Evolutionary conservation across 2,329 filamentous ascomycete species (phyloP), one percentile per base, ranked within the genome.

Genomic region (Paramyrothecium sp.): DNA sequence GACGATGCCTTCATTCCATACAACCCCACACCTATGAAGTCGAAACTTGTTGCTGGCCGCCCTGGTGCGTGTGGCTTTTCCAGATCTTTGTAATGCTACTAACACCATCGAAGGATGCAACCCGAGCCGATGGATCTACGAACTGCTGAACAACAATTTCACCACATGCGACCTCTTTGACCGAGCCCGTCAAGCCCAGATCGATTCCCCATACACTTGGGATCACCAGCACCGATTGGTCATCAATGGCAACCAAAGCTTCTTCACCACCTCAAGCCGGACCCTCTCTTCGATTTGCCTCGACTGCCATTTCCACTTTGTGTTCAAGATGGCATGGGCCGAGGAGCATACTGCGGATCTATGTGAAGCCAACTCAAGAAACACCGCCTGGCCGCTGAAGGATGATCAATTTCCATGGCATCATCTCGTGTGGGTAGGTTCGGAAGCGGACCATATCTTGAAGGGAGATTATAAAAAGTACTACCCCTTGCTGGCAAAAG

Each of bases 241-340:
- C 17, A 69, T 75, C 57, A 75, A 75, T 53, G 74, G 74, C 30
- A 76, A 77, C 52, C 75, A 78, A 56, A 75, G 67, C 59, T 71
- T 65, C 33, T 64, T 58, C 1, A 66, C 67, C 26, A 46, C 56
- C 2, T 66, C 64, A 5, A 65, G 58, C 7, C 66, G 65, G 2
- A 33, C 71, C 2, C 55, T 77, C 2, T 77, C 75, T 4, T 66
- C 74, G 3, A 66, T 78, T 10, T 78, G 75, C 56, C 63, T 75
- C 13, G 70, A 74, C 50, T 78, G 75, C 53, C 73, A 75, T 53
- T 75, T 74, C 34, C 75, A 78, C 60, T 76, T 78, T 54, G 66
- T 77, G 53, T 72, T 78, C 61, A 73, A 68, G 22, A 69, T 73
- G 57, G 56, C 61, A 11, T 76, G 72, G 69, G 66, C 73, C 3